phyloP scores from a whole-genome alignment of 305 asterid species.

The Fraxinus sp. region DNA sequence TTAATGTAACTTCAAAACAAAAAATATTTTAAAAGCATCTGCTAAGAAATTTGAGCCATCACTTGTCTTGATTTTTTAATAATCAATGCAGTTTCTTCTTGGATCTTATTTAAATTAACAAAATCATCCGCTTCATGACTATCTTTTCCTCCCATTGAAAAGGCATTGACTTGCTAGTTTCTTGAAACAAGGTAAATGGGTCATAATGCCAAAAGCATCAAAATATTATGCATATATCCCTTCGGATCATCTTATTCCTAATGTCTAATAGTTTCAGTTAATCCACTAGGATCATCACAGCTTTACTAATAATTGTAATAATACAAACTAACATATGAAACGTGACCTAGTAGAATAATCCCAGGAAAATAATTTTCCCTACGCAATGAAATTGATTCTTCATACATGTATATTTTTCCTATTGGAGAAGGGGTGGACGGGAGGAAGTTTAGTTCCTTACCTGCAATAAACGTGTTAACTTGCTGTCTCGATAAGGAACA shows the following conservation, averaged over 20 bases:
- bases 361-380: neutral
- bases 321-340: neutral
- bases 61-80: neutral
- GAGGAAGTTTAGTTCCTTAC: slow-evolving; percentile 32
- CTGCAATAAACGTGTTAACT: slow-evolving; percentile 86
- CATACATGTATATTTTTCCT: neutral
- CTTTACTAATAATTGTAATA: neutral
- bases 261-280: neutral
- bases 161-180: neutral
- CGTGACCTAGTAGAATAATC: neutral
- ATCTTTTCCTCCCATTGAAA: neutral
- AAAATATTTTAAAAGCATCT: neutral
- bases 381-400: neutral
- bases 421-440: slow-evolving; percentile 3
- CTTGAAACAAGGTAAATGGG: neutral
- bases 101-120: neutral
- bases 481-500: slow-evolving; percentile 96
- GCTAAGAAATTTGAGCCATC: neutral
- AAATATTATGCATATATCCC: neutral
- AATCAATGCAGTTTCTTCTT: neutral
- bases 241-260: neutral
- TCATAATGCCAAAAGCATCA: neutral
- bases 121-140: neutral
- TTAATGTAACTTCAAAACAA: neutral
- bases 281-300: neutral